These are phyloP conservation scores for Saitozyma sp. DNA, from an alignment of 768 basidiomycete species.

Conservation along the genomic window DNA sequence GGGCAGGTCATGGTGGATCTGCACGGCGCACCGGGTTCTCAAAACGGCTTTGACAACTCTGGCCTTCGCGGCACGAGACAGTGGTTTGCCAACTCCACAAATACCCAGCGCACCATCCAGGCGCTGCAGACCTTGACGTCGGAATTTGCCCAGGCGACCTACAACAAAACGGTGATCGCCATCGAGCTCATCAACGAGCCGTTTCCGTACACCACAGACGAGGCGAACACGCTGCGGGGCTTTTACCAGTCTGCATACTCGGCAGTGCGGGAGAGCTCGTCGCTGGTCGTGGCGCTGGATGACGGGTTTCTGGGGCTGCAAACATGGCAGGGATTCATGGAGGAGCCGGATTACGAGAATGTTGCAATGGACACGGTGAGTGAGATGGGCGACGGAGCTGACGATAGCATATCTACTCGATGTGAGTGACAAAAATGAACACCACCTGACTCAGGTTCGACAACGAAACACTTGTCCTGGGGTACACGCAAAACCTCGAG, in stretches of 20 bases:
- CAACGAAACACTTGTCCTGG: constrained; percentile 27
- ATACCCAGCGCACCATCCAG: constrained; percentile 36
- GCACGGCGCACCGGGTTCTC: constrained; percentile 47
- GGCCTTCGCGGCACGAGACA: constrained; percentile 34
- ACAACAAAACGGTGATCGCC: constrained; percentile 38
- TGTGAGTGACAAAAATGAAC: constrained; percentile 25
- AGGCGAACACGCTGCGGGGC: constrained; percentile 29
- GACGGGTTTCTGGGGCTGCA: constrained; percentile 43
- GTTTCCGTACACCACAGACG: constrained; percentile 29
- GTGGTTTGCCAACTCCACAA: constrained; percentile 46
- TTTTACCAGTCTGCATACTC: constrained; percentile 42
- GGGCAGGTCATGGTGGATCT: constrained; percentile 42
- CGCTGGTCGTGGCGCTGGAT: constrained; percentile 31
- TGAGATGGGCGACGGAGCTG: constrained; percentile 6
- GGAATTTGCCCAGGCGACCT: constrained; percentile 43
- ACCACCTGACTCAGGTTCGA: constrained; percentile 26
- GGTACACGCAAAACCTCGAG: constrained; percentile 41
- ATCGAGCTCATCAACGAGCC: constrained; percentile 50
- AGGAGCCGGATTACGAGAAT: constrained; percentile 23
- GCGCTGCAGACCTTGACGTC: constrained; percentile 36
- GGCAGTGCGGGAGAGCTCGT: constrained; percentile 5
- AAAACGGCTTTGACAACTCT: constrained; percentile 51
- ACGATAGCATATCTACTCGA: constrained; percentile 47
- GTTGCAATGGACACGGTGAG: constrained; percentile 49
- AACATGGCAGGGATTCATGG: constrained; percentile 46